Percentiles rank a stretch among this genome's conserved stretches.
Conservation (phyloP, 1,284 basidiomycete species). For the Ustilago shanxiensis region DNA sequence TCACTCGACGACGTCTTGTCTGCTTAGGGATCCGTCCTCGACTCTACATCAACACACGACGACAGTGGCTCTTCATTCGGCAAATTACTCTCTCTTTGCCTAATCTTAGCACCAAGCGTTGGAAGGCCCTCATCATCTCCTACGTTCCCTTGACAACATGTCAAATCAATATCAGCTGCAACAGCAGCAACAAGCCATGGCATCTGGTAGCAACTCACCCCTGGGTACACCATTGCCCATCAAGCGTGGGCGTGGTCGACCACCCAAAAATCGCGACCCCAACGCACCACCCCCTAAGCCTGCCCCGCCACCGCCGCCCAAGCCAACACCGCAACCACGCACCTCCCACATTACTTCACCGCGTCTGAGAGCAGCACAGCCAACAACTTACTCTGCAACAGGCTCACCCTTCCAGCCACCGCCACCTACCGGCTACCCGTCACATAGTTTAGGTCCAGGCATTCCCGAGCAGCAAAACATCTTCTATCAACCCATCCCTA, state of each 20-base stretch:
- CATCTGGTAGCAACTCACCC: slow-evolving; percentile 50
- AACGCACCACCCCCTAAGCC: slow-evolving; percentile 29
- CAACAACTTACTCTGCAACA: slow-evolving; percentile 16
- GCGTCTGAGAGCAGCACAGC: slow-evolving; percentile 31
- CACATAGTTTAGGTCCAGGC: slow-evolving; percentile 38
- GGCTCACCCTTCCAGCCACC: slow-evolving; percentile 44
- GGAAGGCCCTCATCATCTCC: too few relatives aligned
- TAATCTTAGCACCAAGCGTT: too few relatives aligned
- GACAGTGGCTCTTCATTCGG: too few relatives aligned
- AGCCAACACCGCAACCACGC: slow-evolving; percentile 46
- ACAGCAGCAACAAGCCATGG: slow-evolving; percentile 44
- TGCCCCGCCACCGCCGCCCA: slow-evolving; percentile 27
- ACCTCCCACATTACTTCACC: slow-evolving; percentile 48
- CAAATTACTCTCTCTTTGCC: too few relatives aligned
- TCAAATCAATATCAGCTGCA: slow-evolving; percentile 48
- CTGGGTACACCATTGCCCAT: slow-evolving; percentile 37
- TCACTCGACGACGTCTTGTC: too few relatives aligned
- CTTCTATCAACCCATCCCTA: slow-evolving; percentile 38
- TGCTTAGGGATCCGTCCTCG: too few relatives aligned
- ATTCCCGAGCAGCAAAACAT: slow-evolving; percentile 44
- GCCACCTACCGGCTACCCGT: slow-evolving; percentile 27
- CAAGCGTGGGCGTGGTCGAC: slow-evolving; percentile 49
- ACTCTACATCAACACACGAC: too few relatives aligned
- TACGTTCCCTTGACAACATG: slow-evolving; percentile 15
- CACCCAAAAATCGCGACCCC: slow-evolving; percentile 50